Percentiles rank a stretch among this genome's conserved stretches.
phyloP scores from a whole-genome alignment of 495 filamentous ascomycete genomes.

The Niebla homalea region DNA sequence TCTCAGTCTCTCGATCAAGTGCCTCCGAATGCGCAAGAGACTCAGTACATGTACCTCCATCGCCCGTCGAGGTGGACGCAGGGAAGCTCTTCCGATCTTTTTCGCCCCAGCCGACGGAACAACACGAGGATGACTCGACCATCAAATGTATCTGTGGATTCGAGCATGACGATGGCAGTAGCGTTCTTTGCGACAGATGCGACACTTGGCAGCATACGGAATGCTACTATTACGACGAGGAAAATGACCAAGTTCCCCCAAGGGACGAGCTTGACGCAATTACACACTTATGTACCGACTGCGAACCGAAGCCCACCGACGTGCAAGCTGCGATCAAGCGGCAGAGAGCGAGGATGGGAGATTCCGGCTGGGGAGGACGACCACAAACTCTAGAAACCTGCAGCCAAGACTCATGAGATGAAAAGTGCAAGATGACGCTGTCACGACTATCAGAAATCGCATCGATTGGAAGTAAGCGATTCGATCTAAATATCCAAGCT shows the following conservation, averaged over 20 bases:
- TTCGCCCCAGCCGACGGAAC: constrained; percentile 29
- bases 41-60: too few relatives aligned
- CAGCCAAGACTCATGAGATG: constrained; percentile 62
- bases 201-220: constrained; percentile 97
- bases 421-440: too few relatives aligned
- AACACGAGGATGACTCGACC: constrained; percentile 81
- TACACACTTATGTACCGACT: constrained; percentile 74
- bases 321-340: constrained; percentile 52
- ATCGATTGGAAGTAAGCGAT: too few relatives aligned
- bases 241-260: constrained; percentile 49
- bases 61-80: too few relatives aligned
- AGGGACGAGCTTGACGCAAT: constrained; percentile 41
- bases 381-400: constrained; percentile 52
- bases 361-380: constrained; percentile 46
- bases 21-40: too few relatives aligned
- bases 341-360: constrained; percentile 47
- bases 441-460: too few relatives aligned
- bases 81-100: too few relatives aligned
- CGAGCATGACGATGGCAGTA: constrained; percentile 89
- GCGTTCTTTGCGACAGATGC: constrained; percentile 89
- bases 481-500: background rate
- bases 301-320: constrained; percentile 62
- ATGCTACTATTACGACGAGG: constrained; percentile 63
- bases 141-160: constrained; percentile 97
- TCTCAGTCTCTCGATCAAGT: too few relatives aligned